phyloP scores from a whole-genome alignment of 208 protist species.

The Trypanosomatidae sp. region DNA sequence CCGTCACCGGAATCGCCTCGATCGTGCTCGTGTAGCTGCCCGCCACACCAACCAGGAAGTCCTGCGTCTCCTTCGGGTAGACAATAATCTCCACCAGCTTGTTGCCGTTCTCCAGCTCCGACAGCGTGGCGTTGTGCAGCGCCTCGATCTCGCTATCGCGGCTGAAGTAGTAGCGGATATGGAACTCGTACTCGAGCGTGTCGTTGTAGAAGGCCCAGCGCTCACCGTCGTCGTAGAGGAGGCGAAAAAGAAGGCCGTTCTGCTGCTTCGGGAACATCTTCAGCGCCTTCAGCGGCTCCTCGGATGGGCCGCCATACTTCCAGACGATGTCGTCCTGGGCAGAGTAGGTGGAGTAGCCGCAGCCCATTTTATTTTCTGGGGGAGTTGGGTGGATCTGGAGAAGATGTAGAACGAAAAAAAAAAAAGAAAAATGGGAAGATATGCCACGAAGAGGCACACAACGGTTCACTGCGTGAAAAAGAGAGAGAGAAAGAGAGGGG shows the following conservation, averaged over 20 bases:
- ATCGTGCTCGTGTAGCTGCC: constrained; percentile 74
- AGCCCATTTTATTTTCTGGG: constrained; percentile 49
- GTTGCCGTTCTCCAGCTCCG: constrained; percentile 56
- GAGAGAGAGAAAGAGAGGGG: too few relatives aligned
- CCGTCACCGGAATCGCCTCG: constrained; percentile 48
- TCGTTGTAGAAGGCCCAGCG: constrained; percentile 81
- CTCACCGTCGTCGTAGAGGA: constrained; percentile 56
- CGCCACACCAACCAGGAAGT: constrained; percentile 72
- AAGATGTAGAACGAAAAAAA: too few relatives aligned
- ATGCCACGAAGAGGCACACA: too few relatives aligned
- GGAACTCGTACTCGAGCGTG: constrained; percentile 75
- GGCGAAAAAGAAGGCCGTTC: constrained; percentile 70
- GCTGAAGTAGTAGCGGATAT: constrained; percentile 66
- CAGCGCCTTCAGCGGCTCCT: constrained; percentile 55
- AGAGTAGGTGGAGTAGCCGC: constrained; percentile 64
- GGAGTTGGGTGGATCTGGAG: too few relatives aligned
- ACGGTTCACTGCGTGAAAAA: too few relatives aligned
- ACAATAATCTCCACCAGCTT: constrained; percentile 65
- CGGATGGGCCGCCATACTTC: constrained; percentile 56
- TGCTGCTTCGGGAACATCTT: constrained; percentile 69
- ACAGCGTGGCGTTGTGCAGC: constrained; percentile 57
- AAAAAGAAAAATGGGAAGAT: too few relatives aligned
- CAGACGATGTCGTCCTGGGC: constrained; percentile 66
- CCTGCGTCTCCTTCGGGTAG: constrained; percentile 69
- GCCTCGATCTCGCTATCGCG: constrained; percentile 55